Evolutionary conservation across 352 stramenopile species (phyloP).

Genomic region (Sclerospora graminicola): DNA sequence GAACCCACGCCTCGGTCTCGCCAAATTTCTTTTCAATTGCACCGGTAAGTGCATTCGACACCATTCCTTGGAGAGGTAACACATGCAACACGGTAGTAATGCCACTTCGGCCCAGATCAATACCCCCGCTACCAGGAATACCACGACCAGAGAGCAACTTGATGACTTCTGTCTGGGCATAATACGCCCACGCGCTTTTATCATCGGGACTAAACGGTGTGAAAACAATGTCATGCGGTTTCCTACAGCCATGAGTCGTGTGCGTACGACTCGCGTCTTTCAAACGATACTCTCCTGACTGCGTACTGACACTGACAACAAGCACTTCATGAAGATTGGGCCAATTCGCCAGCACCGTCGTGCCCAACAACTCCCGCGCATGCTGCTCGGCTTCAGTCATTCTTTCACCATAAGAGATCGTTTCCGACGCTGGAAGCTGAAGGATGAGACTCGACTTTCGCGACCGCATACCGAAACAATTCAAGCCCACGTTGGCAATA

Average conservation of each 20-base stretch:
- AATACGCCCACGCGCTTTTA: constrained; percentile 57
- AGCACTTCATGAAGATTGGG: constrained; percentile 96
- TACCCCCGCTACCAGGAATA: constrained; percentile 81
- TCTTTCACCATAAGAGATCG: constrained; percentile 11
- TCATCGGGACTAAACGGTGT: constrained; percentile 34
- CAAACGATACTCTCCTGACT: constrained; percentile 50
- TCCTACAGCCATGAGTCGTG: constrained; percentile 10
- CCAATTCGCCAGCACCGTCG: constrained; percentile 94
- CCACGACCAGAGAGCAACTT: constrained; percentile 66
- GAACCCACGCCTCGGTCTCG: constrained; percentile 89
- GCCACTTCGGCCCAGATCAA: constrained; percentile 87
- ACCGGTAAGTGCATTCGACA: constrained; percentile 89
- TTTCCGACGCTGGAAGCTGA: constrained; percentile 26
- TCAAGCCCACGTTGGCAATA: constrained; percentile 74
- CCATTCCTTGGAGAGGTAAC: constrained; percentile 87
- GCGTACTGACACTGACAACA: constrained; percentile 67
- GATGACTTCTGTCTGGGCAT: constrained; percentile 54
- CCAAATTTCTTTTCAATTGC: constrained; percentile 95
- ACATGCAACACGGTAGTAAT: constrained; percentile 73
- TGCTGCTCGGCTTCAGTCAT: constrained; percentile 19
- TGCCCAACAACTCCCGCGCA: constrained; percentile 39
- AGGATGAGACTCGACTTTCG: constrained; percentile 73
- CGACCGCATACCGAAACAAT: constrained; percentile 91
- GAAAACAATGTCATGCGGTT: constrained; percentile 26
- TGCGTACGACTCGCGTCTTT: constrained; percentile 16